Evolutionary conservation across 306 rosid species (phyloP), one percentile per base, ranked within the genome.

Genomic region (Sesbania bispinosa): DNA sequence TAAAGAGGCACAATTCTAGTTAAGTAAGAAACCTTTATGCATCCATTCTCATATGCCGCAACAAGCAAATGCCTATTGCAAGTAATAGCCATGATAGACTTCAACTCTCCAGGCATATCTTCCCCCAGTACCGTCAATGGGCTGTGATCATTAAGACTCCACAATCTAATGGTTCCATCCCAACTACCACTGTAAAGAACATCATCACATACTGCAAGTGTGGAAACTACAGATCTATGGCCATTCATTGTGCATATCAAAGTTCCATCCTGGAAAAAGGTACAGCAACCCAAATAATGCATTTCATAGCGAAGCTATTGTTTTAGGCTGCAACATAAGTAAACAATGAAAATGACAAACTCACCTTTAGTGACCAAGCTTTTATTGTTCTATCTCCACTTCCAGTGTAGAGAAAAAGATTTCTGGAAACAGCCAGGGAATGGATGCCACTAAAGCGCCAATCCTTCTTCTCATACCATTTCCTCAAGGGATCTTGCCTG

Each of bases 391-490:
- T 88, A 74, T 93, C 98, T 50, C 98, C 98, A 55, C 97, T 81
- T 69, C 96, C 98, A 5, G 96, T 81, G 71, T 93, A 90, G 41
- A 93, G 75, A 74, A 65, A 83, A 62, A 71, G 83, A 66, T 64
- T 84, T 81, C 75, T 68, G 9, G 80, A 88, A 81, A 77, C 77
- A 77, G 82, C 67, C 88, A 93, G 19, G 48, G 92, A 84, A 80
- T 90, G 98, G 79, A 93, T 93, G 21, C 98, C 98, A 59, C 90
- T 89, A 63, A 78, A 93, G 73, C 98, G 96, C 98, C 98, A 90
- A 89, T 93, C 98, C 80, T 88, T 90, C 77, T 79, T 79, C 74
- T 93, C 98, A 9, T 62, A 62, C 90, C 96, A 89, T 80, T 81
- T 93, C 78, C 80, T 87, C 33, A 87, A 76, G 52, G 98, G 97